phyloP scores from a whole-genome alignment of 345 rosid genomes.

The Rhizophora apiculata region DNA sequence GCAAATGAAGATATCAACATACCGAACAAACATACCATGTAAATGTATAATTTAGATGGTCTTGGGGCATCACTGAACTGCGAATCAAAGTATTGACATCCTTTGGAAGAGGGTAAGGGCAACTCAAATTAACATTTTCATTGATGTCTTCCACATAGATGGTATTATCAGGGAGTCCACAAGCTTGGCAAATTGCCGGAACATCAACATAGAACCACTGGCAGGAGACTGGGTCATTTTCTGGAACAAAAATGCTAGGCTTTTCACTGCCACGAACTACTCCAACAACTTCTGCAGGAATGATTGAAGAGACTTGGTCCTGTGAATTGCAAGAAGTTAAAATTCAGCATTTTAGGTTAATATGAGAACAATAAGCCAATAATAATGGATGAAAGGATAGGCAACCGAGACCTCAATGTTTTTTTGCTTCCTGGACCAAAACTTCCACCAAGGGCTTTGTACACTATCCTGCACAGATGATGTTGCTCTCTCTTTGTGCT shows the following conservation, averaged over 20 bases:
- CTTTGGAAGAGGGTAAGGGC: slow-evolving; percentile 88
- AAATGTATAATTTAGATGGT: slow-evolving; percentile 85
- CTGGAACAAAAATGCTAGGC: slow-evolving; percentile 91
- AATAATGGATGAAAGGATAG: slow-evolving; percentile 16
- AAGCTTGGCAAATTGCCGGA: slow-evolving; percentile 62
- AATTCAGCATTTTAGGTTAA: slow-evolving; percentile 8
- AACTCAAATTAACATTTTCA: slow-evolving; percentile 62
- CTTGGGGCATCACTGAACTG: slow-evolving; percentile 97
- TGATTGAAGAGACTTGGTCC: slow-evolving; percentile 37
- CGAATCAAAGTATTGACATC: slow-evolving; percentile 73
- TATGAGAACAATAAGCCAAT: slow-evolving; percentile 4
- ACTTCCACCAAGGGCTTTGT: slow-evolving; percentile 56
- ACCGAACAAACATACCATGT: slow-evolving; percentile 58
- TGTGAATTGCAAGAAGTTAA: slow-evolving; percentile 30
- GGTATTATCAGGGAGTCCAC: slow-evolving; percentile 65
- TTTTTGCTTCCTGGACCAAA: slow-evolving; percentile 59
- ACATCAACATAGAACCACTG: slow-evolving; percentile 94
- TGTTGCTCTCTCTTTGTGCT: slow-evolving; percentile 23
- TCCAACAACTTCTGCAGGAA: slow-evolving; percentile 66
- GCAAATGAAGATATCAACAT: background rate
- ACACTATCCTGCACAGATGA: slow-evolving; percentile 36
- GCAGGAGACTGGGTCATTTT: slow-evolving; percentile 64
- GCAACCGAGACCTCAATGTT: slow-evolving; percentile 44
- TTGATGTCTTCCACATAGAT: slow-evolving; percentile 71
- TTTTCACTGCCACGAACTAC: slow-evolving; percentile 88